Conservation (phyloP, 1,139 yeast genomes). For the Wickerhamiella pararugosa region DNA sequence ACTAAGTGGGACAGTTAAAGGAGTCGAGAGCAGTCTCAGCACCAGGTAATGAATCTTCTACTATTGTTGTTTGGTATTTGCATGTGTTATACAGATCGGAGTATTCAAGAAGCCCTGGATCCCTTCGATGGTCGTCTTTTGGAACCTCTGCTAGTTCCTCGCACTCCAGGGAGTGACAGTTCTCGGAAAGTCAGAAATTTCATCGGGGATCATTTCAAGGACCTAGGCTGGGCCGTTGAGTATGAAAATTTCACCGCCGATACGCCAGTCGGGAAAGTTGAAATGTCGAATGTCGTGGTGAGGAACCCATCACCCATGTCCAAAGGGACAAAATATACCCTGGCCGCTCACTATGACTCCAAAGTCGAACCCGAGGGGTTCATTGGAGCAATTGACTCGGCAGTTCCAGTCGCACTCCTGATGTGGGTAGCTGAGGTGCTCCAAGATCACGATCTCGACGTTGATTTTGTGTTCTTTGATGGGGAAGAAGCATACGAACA, state of each 20-base stretch:
- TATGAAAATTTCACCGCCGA: slow-evolving; percentile 29
- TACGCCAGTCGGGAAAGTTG: slow-evolving; percentile 24
- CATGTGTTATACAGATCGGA: background rate
- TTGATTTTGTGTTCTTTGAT: slow-evolving; percentile 39
- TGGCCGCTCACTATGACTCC: slow-evolving; percentile 45
- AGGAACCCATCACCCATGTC: slow-evolving; percentile 19
- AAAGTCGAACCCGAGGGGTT: slow-evolving; percentile 36
- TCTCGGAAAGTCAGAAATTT: slow-evolving; percentile 28
- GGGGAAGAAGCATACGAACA: slow-evolving; percentile 42
- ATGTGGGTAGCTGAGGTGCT: slow-evolving; percentile 31
- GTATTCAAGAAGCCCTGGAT: slow-evolving; percentile 6
- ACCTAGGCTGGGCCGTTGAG: slow-evolving; percentile 20
- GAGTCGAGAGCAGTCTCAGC: too few species aligned
- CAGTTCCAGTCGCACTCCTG: slow-evolving; percentile 40
- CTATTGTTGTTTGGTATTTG: too few species aligned
- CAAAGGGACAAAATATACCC: slow-evolving; percentile 23
- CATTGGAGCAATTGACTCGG: slow-evolving; percentile 45
- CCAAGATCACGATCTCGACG: slow-evolving; percentile 14
- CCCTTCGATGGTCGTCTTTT: slow-evolving; percentile 13
- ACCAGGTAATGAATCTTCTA: too few species aligned
- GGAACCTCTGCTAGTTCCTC: slow-evolving; percentile 14
- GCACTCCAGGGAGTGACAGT: slow-evolving; percentile 35
- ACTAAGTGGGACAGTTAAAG: too few species aligned
- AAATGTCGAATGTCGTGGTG: slow-evolving; percentile 35
- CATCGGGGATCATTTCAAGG: slow-evolving; percentile 20